Base-by-base conservation (phyloP, 768 basidiomycete genomes). In the Agrocybe pediades region DNA sequence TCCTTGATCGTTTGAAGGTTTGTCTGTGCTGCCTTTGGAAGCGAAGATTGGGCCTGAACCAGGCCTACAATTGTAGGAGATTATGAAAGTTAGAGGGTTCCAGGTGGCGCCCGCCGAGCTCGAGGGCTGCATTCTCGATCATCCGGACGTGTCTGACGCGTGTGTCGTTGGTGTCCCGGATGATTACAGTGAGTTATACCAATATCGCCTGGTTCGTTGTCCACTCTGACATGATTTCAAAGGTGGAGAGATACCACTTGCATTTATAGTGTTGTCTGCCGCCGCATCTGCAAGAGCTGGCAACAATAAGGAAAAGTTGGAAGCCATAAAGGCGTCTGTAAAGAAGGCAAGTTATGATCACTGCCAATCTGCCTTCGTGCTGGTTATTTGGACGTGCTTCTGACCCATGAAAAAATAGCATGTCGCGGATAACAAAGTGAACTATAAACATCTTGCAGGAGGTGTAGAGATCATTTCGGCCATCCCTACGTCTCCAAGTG, bases 51-150 rank as follows among this genome's bases (percentile, higher is more conserved):
- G 2, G n/a, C 19, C 21, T 36, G 24, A 44, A 15, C 20, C 23
- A 25, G 33, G 19, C 46, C 42, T 26, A 23, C 25, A 23, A 11
- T 11, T 45, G 11, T 46, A 78, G 73, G 77, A 79, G 68, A 76
- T 78, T 42, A 74, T 79, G 74, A 78, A 79, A 63, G 72, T 86
- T 40, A 78, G 71, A 61, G 88, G 88, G 2, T 86, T 85, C 64
- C 87, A 90, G 63, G 87, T 90, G 1, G 85, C 88, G 1, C 88
- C 87, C 2, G 86, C 88, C 3, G 87, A 88, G 57, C 72, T 88
- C 8, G 87, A 88, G 61, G 87, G 81, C 17, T 84, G 84, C 54
- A 61, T 87, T n/a, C 65, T 87, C 21, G 77, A 73, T 41, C 83
- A 88, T 57, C 68, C 77, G 0, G 85, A 86, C 58, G 80, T 88